Evolutionary conservation across 2,329 filamentous ascomycete genomes (phyloP), one percentile per base, ranked within the genome.

Genomic region (Trichoderma lentiforme): DNA sequence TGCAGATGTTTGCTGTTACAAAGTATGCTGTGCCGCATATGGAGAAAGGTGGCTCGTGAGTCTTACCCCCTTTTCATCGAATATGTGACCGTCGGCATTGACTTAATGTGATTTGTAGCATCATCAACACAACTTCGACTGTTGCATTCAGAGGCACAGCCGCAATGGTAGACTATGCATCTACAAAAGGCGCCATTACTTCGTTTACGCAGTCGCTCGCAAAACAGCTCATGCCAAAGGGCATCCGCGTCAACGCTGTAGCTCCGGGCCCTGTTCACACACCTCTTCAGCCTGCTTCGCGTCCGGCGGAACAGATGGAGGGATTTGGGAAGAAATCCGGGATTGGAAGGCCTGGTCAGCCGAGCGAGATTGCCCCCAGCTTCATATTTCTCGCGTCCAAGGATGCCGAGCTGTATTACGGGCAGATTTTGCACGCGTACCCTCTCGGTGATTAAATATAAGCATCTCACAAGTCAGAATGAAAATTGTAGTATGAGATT

Each of bases 21-120:
- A 96, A 96, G 80, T 93, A 95, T 78, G 82, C 87, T 14, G 85
- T 96, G 12, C 90, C 89, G 0, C 91, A 95, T 81, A 92, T 96
- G 89, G 88, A 89, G 24, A 71, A 68, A 8, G 70, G 70, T 14
- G 70, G 53, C 32, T 71, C 70, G 62, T 71, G 28, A 67, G 53
- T 67, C 12, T n/a, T 26, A 6, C 3, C 32, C 39, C 14, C 24
- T 26, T 12, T 47, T 18, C 8, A 18, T 18, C 21, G 21, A 21
- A 21, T 21, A 21, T 21, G 21, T 21, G 21, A 21, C 21, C 21
- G 21, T 21, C 21, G 21, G 21, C 21, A 21, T 21, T 21, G 21
- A 21, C 21, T 21, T 12, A 18, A 4, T 11, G 39, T 6, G 7
- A 47, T 15, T n/a, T 7, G 24, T 71, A 84, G 82, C 5, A 88